Conservation (phyloP, 495 filamentous ascomycete species). For the Penicillium manginii region DNA sequence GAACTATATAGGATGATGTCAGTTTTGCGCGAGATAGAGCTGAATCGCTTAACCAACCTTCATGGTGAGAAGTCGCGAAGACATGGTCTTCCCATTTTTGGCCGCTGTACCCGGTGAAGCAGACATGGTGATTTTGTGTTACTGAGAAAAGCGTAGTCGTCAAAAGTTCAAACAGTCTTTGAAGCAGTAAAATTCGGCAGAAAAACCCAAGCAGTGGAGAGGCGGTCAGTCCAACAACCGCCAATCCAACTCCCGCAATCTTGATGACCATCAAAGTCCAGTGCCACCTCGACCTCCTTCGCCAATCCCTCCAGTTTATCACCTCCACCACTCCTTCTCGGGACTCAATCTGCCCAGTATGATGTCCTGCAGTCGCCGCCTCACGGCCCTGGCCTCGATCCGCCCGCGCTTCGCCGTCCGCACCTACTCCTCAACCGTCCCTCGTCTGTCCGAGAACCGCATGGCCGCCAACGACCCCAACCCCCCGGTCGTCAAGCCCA, state of each 20-base stretch:
- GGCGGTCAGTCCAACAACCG: constrained; percentile 23
- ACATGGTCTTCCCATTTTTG: constrained; percentile 69
- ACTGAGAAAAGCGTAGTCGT: no score
- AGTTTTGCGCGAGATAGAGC: not conserved
- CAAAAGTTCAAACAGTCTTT: constrained; percentile 7
- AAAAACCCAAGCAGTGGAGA: constrained; percentile 17
- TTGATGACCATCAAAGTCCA: constrained; percentile 31
- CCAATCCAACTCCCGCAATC: constrained; percentile 31
- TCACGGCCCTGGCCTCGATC: constrained; percentile 42
- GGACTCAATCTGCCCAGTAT: constrained; percentile 48
- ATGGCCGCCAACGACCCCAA: constrained; percentile 59
- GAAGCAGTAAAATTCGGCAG: constrained; percentile 24
- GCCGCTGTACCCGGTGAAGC: constrained; percentile 21
- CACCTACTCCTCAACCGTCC: constrained; percentile 52
- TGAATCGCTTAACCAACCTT: constrained; percentile 55
- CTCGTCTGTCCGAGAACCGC: constrained; percentile 53
- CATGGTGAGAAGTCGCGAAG: constrained; percentile 89
- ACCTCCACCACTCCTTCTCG: constrained; percentile 16
- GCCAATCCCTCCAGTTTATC: constrained; percentile 20
- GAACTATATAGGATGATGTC: constrained; percentile 60
- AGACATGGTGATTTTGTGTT: constrained; percentile 36
- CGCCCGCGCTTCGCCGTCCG: constrained; percentile 42
- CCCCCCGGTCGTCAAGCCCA: constrained; percentile 48
- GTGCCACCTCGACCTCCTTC: constrained; percentile 26
- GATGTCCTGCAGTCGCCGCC: constrained; percentile 60